These are phyloP conservation scores for Tetrapisispora taiwanensis DNA, from an alignment of 805 yeast species.

Conservation along the genomic window DNA sequence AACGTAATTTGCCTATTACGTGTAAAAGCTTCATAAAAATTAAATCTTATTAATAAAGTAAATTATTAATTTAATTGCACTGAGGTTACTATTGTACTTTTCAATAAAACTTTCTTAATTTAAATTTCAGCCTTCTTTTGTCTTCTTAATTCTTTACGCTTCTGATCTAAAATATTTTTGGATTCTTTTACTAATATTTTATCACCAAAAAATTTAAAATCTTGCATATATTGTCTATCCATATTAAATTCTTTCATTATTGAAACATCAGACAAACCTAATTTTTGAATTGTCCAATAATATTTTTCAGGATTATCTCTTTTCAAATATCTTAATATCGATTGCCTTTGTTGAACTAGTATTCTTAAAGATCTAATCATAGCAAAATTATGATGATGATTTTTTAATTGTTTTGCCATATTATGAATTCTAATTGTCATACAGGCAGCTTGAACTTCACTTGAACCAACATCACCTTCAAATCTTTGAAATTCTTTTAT, in stretches of 20 bases:
- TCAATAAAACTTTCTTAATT: no score
- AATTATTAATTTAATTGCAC: no score
- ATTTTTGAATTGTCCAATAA: slow-evolving; percentile 74
- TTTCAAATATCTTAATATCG: slow-evolving; percentile 71
- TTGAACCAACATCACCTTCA: slow-evolving; percentile 88
- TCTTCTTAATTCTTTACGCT: slow-evolving; percentile 38
- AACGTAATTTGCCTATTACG: no score
- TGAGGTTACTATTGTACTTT: no score
- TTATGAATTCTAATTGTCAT: slow-evolving; percentile 72
- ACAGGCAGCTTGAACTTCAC: slow-evolving; percentile 93
- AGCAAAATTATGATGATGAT: slow-evolving; percentile 60
- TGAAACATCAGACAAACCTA: slow-evolving; percentile 77
- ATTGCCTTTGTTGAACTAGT: slow-evolving; percentile 83
- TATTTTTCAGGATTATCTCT: slow-evolving; percentile 71
- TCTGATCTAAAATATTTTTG: slow-evolving; percentile 38
- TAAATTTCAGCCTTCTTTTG: slow-evolving; percentile 25
- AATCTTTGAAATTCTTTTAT: slow-evolving; percentile 68
- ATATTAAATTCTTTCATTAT: slow-evolving; percentile 72
- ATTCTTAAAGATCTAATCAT: slow-evolving; percentile 66
- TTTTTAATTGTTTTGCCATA: slow-evolving; percentile 61
- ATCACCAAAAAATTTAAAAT: slow-evolving; percentile 70
- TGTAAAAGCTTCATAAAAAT: no score
- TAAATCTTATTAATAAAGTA: no score
- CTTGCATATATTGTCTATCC: slow-evolving; percentile 70
- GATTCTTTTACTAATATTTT: slow-evolving; percentile 46